Percentiles rank a stretch among this genome's conserved stretches.
Evolutionary conservation across 441 rosid genomes (phyloP).

Genomic region (Erysimum pusillum): DNA sequence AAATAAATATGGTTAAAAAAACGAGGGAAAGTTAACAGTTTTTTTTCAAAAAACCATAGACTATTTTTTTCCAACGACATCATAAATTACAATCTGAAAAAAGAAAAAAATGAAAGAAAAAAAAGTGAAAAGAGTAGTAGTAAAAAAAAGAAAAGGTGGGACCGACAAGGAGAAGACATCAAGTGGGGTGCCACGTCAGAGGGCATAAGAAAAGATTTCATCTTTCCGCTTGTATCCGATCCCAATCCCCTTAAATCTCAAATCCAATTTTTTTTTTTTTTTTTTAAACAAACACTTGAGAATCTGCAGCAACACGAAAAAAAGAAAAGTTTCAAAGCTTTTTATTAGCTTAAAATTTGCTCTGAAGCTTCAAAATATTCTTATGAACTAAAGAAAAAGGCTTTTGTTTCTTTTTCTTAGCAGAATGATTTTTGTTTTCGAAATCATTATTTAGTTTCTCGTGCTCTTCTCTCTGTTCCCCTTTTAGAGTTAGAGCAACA

Average conservation of each 20-base stretch:
- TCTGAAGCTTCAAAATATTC: not conserved
- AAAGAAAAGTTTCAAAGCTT: slow-evolving; percentile 32
- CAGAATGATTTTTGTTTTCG: slow-evolving; percentile 16
- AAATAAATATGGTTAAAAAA: not conserved
- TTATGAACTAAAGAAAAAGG: not conserved
- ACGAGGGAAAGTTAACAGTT: slow-evolving; percentile 14
- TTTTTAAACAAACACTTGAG: slow-evolving; percentile 30
- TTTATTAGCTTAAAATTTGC: slow-evolving; percentile 34
- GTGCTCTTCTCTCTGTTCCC: slow-evolving; percentile 3
- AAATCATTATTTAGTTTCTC: slow-evolving; percentile 33
- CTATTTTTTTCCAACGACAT: slow-evolving; percentile 9
- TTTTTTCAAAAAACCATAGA: not conserved
- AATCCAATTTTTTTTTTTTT: not conserved
- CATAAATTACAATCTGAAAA: slow-evolving; percentile 4
- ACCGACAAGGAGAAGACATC: slow-evolving; percentile 42
- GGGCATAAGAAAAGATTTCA: slow-evolving; percentile 51
- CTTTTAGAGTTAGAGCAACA: slow-evolving; percentile 28
- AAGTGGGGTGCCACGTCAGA: slow-evolving; percentile 50
- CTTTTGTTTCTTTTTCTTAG: not conserved
- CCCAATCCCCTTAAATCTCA: slow-evolving; percentile 40
- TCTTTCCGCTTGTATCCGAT: slow-evolving; percentile 43
- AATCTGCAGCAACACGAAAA: slow-evolving; percentile 29
- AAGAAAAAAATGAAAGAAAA: not conserved
- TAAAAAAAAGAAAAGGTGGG: slow-evolving; percentile 34
- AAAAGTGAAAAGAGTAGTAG: not conserved